Percentiles rank a stretch among this genome's conserved stretches.
These are phyloP conservation scores for Coemansia sp. DNA, from an alignment of 192 early-diverging fungal species.

Conservation along the genomic window DNA sequence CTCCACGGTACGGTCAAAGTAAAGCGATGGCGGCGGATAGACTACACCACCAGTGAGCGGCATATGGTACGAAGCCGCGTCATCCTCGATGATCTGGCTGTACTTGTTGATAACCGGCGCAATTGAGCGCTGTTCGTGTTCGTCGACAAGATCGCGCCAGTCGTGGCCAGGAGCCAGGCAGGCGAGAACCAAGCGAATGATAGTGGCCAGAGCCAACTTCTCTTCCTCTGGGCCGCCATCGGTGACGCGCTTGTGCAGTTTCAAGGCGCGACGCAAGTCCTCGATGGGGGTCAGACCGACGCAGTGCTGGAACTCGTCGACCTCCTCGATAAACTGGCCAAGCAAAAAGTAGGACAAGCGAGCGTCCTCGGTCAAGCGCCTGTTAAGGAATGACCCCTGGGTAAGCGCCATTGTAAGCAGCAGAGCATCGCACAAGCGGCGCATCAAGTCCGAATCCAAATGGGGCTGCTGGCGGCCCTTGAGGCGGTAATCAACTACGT, in stretches of 20 bases:
- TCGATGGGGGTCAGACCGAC: slow-evolving; percentile 74
- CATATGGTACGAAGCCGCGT: slow-evolving; percentile 50
- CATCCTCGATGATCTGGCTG: slow-evolving; percentile 45
- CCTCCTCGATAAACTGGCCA: slow-evolving; percentile 94
- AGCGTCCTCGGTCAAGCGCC: slow-evolving; percentile 68
- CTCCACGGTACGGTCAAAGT: slow-evolving; percentile 92
- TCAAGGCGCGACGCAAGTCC: slow-evolving; percentile 73
- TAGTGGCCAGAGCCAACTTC: slow-evolving; percentile 70
- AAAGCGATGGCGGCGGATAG: slow-evolving; percentile 64
- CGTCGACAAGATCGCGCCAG: slow-evolving; percentile 89
- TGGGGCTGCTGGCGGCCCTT: slow-evolving; percentile 78
- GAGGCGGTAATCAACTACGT: slow-evolving; percentile 92
- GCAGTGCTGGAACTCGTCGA: slow-evolving; percentile 82
- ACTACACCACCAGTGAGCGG: slow-evolving; percentile 48
- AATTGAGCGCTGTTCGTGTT: slow-evolving; percentile 71
- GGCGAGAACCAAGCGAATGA: slow-evolving; percentile 72
- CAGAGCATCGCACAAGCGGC: slow-evolving; percentile 79
- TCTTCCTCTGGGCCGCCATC: slow-evolving; percentile 70
- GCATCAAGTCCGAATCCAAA: slow-evolving; percentile 81
- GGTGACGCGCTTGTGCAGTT: slow-evolving; percentile 63
- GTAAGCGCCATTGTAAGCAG: slow-evolving; percentile 71
- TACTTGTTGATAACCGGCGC: slow-evolving; percentile 70
- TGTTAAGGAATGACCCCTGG: slow-evolving; percentile 61
- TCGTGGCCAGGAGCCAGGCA: slow-evolving; percentile 78
- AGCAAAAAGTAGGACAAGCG: slow-evolving; percentile 87